Evolutionary conservation across 2,329 filamentous ascomycete genomes (phyloP), one percentile per base, ranked within the genome.

Genomic region (Neoarthrinium moseri): DNA sequence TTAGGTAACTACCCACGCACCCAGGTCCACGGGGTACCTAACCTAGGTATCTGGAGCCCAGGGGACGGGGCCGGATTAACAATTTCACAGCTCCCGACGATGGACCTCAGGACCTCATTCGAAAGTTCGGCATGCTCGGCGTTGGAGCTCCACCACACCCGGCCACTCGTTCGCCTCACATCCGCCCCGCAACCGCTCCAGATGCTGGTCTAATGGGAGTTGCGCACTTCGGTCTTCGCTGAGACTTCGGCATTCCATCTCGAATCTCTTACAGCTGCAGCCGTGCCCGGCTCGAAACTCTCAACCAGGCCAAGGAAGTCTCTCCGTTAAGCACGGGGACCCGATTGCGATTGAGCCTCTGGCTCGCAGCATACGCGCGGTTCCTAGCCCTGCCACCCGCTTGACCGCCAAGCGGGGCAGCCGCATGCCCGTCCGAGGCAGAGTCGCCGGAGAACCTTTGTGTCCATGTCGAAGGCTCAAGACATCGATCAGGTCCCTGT

Each of bases 401-500:
- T 22, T 43, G 39, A n/a, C n/a, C n/a, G n/a, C 39, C 39, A 32
- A 43, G 39, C 39, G 26, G 39, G 39, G 39, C 39, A 29, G 37
- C 37, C 37, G 37, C 37, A 29, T 40, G 37, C 37, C 38, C 24
- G 23, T 18, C 39, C 27, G 26, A n/a, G 29, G 18, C 29, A 13
- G 15, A 27, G 32, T 24, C 12, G n/a, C 12, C 21, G 12, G 20
- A 13, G 15, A 17, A 23, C 15, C 18, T 15, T 26, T 22, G 41
- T 36, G 27, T 52, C 55, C 45, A 64, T 64, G 61, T 58, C 59
- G 49, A 56, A 58, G 22, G 26, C 43, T 20, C 58, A 58, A 49
- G 59, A 63, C 48, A 55, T 61, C 55, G 57, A 59, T 50, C 66
- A 69, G 56, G 65, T 70, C 50, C 65, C 70, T 41, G 64, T 81